Percentiles rank a stretch among this genome's conserved stretches.
Conservation (phyloP, 768 basidiomycete genomes). For the Xerocomellus amylosporus region DNA sequence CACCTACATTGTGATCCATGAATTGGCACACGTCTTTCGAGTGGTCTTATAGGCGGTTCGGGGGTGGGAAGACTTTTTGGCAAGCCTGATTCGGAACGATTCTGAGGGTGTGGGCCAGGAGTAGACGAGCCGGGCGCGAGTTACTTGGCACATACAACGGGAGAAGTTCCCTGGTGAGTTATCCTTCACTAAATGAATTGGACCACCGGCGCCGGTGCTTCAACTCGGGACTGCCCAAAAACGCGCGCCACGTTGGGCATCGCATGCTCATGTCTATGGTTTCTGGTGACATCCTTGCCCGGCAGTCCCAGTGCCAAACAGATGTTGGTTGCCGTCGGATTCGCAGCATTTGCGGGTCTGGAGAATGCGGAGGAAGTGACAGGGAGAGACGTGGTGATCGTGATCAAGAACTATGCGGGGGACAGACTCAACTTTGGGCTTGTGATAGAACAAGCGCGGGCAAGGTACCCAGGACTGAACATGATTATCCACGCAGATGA, state of each 20-base stretch:
- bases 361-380: constrained; percentile 4
- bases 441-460: constrained; percentile 50
- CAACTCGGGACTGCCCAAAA: too few relatives aligned
- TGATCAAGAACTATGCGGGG: constrained; percentile 53
- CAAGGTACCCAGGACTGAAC: constrained; percentile 30
- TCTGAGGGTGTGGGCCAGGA: too few relatives aligned
- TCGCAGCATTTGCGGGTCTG: constrained; percentile 39
- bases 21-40: too few relatives aligned
- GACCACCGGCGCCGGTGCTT: too few relatives aligned
- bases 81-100: too few relatives aligned
- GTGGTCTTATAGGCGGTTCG: too few relatives aligned
- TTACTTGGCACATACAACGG: too few relatives aligned
- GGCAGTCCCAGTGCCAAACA: constrained; percentile 61
- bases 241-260: constrained; percentile 54
- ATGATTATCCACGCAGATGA: constrained; percentile 56
- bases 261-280: constrained; percentile 56
- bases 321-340: constrained; percentile 46
- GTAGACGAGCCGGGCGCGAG: too few relatives aligned
- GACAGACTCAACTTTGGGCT: constrained; percentile 60
- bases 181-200: too few relatives aligned
- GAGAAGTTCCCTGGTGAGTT: too few relatives aligned
- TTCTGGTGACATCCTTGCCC: constrained; percentile 62
- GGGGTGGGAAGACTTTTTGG: too few relatives aligned
- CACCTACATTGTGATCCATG: too few relatives aligned
- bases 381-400: constrained; percentile 29